Evolutionary conservation across 345 rosid species (phyloP).

Genomic region (Draba incana): DNA sequence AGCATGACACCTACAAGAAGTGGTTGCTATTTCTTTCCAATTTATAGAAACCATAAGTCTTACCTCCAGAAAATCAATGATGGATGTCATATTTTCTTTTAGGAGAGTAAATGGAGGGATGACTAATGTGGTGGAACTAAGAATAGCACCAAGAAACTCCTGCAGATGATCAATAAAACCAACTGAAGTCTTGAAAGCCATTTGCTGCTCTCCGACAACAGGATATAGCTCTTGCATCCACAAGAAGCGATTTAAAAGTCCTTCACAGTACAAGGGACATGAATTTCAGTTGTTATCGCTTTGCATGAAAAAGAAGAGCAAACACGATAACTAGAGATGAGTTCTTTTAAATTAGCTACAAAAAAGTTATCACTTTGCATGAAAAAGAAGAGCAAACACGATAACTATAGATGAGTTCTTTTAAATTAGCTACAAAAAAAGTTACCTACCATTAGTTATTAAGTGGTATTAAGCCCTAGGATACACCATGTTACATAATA

Average conservation of each 20-base stretch:
- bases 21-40: not conserved
- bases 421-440: not conserved
- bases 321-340: conserved; percentile 21
- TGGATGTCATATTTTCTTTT: conserved; percentile 50
- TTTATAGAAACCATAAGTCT: conserved; percentile 21
- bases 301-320: conserved; percentile 22
- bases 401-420: conserved; percentile 21
- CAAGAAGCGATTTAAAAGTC: conserved; percentile 82
- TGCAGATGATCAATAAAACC: conserved; percentile 94
- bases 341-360: not conserved
- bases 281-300: conserved; percentile 19
- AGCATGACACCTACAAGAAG: conserved; percentile 16
- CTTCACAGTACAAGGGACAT: conserved; percentile 45
- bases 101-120: conserved; percentile 65
- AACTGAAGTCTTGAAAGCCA: conserved; percentile 83
- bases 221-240: conserved; percentile 95
- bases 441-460: not conserved
- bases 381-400: conserved; percentile 19
- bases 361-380: conserved; percentile 18
- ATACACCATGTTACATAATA: not conserved
- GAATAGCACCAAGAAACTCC: conserved; percentile 83
- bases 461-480: not conserved
- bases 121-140: conserved; percentile 63
- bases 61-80: conserved; percentile 77
- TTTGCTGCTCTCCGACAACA: conserved; percentile 53